Base-by-base conservation (phyloP, 805 yeast species). In the Candida ascalaphidarum region DNA sequence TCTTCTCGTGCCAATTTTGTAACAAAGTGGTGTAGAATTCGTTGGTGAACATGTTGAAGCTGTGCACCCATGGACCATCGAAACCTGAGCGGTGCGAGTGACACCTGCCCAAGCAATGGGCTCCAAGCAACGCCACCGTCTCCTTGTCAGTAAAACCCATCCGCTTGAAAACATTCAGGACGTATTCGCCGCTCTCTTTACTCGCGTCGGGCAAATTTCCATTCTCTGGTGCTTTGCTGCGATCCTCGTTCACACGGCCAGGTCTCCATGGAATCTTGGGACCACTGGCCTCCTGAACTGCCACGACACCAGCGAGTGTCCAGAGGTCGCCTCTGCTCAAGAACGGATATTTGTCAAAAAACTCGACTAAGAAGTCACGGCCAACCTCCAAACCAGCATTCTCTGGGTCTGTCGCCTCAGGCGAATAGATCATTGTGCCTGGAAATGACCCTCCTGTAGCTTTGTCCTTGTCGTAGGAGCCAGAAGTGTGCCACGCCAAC, bases 271-370 rank as follows among this genome's bases (percentile, higher is more conserved):
- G 62, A 50, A 59, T 73, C 52, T 55, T 55, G 25, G 85, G 85
- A 10, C 85, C 85, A 22, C 68, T 74, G 62, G 75, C 52, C 35
- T 65, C 76, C 53, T 77, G 81, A 27, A 78, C 52, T 12, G 78
- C 79, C 16, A 59, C 66, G 26, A 70, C 79, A 20, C 84, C 85
- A 11, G 74, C 81, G 18, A 78, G 54, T 7, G 85, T 78, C 77
- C 81, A 77, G 40, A 78, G 64, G 49, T 78, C 86, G 21, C 81
- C 78, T 46, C 74, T 67, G 11, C 77, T 61, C 31, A 78, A 56
- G 59, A 73, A 70, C 8, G 84, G 82, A 54, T 61, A 73, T 45
- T 70, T 61, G 25, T 52, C 55, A 43, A 65, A 64, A 43, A 78
- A 56, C 1, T 77, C 71, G 43, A 68, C 68, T 29, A 78, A 58